Conservation (phyloP, 164 flowering plant genomes). For the Magnolia officinalis region DNA sequence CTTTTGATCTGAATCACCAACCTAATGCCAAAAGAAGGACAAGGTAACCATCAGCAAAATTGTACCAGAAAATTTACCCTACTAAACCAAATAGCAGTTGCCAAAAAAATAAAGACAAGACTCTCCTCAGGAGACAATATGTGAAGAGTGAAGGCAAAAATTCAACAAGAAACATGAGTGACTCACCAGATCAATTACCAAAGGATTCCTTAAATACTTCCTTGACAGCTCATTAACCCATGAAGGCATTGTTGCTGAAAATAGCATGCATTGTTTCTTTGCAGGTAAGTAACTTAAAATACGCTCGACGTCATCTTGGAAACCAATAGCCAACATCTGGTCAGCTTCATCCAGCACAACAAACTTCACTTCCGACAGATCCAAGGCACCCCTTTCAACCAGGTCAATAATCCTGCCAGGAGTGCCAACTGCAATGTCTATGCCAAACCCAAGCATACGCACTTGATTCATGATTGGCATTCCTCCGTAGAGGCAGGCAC, state of each 20-base stretch:
- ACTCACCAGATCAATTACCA: conserved; percentile 33
- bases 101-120: not conserved
- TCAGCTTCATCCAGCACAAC: conserved; percentile 39
- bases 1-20: conserved; percentile 31
- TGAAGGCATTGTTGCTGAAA: conserved; percentile 39
- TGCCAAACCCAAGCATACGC: conserved; percentile 22
- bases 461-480: conserved; percentile 25
- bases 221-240: conserved; percentile 31
- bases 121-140: not conserved
- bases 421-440: conserved; percentile 35
- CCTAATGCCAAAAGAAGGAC: conserved; percentile 16
- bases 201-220: conserved; percentile 29
- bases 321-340: conserved; percentile 34
- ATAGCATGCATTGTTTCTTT: conserved; percentile 30
- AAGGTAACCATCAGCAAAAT: not conserved
- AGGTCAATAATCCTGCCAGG: conserved; percentile 37
- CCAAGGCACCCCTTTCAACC: conserved; percentile 31
- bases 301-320: conserved; percentile 33
- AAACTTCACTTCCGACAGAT: conserved; percentile 33
- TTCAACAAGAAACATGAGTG: not conserved
- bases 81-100: not conserved
- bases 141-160: not conserved
- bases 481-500: conserved; percentile 34
- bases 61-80: not conserved
- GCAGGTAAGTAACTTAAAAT: conserved; percentile 28